phyloP scores from a whole-genome alignment of 495 filamentous ascomycete species.

The Beverwykella pulmonaria region DNA sequence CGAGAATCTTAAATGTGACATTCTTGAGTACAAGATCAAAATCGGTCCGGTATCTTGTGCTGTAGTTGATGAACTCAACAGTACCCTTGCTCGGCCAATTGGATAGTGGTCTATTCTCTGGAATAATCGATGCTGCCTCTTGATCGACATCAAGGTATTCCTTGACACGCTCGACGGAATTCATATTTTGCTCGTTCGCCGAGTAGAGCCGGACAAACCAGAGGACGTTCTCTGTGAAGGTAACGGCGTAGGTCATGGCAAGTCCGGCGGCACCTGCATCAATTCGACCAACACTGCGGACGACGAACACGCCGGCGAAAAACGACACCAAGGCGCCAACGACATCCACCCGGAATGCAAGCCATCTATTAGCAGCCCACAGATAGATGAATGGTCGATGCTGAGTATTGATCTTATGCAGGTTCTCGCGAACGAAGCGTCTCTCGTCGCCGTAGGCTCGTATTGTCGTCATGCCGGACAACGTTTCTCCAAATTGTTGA shows the following conservation, averaged over 20 bases:
- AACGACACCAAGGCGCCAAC: slow-evolving; percentile 91
- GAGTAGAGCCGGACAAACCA: slow-evolving; percentile 98
- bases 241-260: slow-evolving; percentile 96
- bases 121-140: slow-evolving; percentile 77
- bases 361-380: slow-evolving; percentile 98
- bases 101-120: slow-evolving; percentile 71
- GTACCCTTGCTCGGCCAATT: slow-evolving; percentile 86
- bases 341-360: slow-evolving; percentile 87
- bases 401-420: slow-evolving; percentile 84
- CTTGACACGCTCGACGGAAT: slow-evolving; percentile 96
- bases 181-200: slow-evolving; percentile 98
- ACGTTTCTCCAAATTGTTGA: slow-evolving; percentile 96
- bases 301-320: slow-evolving; percentile 90
- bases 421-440: slow-evolving; percentile 92
- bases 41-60: slow-evolving; percentile 84
- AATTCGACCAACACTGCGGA: slow-evolving; percentile 78
- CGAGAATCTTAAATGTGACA: slow-evolving; percentile 81
- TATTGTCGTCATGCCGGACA: slow-evolving; percentile 96
- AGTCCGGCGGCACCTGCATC: slow-evolving; percentile 94
- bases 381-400: slow-evolving; percentile 93
- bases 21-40: slow-evolving; percentile 82
- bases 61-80: slow-evolving; percentile 85
- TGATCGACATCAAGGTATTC: slow-evolving; percentile 98
- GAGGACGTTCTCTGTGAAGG: slow-evolving; percentile 94
- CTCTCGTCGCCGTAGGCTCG: slow-evolving; percentile 94